These are phyloP conservation scores for Citrus glauca DNA, from an alignment of 345 rosid species.

Conservation along the genomic window DNA sequence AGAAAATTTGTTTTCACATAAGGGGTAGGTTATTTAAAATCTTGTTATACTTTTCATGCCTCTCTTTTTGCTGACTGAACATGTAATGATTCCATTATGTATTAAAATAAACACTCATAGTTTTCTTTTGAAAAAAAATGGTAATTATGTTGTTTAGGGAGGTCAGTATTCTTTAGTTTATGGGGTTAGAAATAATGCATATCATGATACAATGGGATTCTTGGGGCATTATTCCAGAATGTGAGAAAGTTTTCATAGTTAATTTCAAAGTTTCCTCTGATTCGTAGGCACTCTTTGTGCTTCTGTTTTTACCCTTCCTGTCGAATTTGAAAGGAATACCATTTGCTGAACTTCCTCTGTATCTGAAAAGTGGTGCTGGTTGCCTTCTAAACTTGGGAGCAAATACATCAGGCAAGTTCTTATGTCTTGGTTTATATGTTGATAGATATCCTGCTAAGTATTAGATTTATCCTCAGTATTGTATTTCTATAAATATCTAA, in stretches of 20 bases:
- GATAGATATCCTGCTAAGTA: background rate
- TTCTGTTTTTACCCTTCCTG: slow-evolving; percentile 65
- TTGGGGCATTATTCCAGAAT: background rate
- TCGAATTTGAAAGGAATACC: slow-evolving; percentile 86
- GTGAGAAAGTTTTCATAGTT: background rate
- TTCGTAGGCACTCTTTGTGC: slow-evolving; percentile 79
- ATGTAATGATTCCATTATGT: background rate
- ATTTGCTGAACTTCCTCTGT: slow-evolving; percentile 54
- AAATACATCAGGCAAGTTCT: slow-evolving; percentile 48
- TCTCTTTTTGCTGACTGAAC: background rate
- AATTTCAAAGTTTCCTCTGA: background rate
- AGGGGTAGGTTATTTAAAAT: background rate
- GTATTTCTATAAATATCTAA: background rate
- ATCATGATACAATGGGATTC: background rate
- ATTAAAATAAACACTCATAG: too few species aligned
- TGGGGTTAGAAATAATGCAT: background rate
- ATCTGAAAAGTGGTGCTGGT: slow-evolving; percentile 74
- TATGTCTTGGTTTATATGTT: background rate
- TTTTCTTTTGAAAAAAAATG: too few species aligned
- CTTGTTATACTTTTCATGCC: background rate
- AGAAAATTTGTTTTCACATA: background rate
- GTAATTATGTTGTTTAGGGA: background rate
- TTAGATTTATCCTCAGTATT: background rate
- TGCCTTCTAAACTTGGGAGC: slow-evolving; percentile 70
- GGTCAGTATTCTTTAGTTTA: background rate